Evolutionary conservation across 2,329 filamentous ascomycete species (phyloP).

Genomic region (Fusarium miscanthi): DNA sequence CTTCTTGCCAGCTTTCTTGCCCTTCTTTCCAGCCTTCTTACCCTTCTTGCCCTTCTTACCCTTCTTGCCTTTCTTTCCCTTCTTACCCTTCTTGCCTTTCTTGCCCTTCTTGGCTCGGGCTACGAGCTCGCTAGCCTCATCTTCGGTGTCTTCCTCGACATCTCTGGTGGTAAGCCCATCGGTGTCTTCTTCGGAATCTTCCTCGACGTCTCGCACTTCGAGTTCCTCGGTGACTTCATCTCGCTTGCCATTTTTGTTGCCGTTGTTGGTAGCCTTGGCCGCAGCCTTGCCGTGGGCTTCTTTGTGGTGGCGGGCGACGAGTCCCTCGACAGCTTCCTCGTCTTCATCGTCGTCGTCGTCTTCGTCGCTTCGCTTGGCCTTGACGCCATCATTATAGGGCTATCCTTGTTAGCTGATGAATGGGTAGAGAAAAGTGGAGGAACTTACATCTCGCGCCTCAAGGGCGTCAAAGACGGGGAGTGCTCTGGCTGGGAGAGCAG

Average conservation of each 20-base stretch:
- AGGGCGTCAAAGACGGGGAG: conserved; percentile 5
- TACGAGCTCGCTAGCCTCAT: neutral
- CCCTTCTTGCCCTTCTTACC: neutral
- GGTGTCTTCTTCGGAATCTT: neutral
- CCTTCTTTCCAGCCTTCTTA: neutral
- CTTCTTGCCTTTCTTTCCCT: neutral
- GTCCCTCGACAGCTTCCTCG: neutral
- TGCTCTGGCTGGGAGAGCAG: conserved; percentile 13
- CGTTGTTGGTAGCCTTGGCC: neutral
- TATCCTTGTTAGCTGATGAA: neutral
- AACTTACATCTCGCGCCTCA: conserved; percentile 9
- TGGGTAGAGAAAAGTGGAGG: accelerated
- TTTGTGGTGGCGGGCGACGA: neutral
- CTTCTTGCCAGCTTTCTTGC: neutral
- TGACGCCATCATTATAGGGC: conserved; percentile 1
- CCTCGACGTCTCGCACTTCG: neutral
- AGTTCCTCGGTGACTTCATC: neutral
- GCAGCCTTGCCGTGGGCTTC: neutral
- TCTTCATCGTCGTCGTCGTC: neutral
- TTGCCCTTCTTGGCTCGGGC: neutral
- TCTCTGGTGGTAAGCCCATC: neutral
- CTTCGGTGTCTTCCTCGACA: neutral
- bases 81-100: neutral
- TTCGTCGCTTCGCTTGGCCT: neutral
- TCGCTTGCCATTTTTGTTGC: neutral